These are phyloP conservation scores for Beauveria asiatica DNA, from an alignment of 2,329 filamentous ascomycete genomes.

Conservation along the genomic window DNA sequence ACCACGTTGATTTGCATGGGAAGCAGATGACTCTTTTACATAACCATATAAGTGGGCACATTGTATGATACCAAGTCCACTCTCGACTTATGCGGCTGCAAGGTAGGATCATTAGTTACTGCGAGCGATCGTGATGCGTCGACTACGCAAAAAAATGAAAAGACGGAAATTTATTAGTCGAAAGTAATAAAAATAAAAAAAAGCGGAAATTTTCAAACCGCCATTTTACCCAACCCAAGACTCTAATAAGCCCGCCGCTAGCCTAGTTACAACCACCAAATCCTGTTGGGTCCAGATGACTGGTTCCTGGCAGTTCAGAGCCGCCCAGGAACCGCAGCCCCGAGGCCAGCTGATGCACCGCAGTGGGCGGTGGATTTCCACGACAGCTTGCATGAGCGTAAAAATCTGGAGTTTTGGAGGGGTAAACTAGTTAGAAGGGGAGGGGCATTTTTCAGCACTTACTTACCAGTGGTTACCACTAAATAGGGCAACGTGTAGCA, in stretches of 20 bases:
- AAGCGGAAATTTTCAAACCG: background rate
- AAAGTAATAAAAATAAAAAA: background rate
- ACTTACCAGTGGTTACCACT: too few relatives aligned
- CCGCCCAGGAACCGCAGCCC: background rate
- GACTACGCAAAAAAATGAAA: background rate
- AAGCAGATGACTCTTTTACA: background rate
- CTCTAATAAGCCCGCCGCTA: background rate
- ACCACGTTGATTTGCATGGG: background rate
- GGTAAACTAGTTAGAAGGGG: background rate
- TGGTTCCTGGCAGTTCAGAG: background rate
- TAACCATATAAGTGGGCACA: background rate
- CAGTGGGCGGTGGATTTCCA: background rate
- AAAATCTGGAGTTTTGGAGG: background rate
- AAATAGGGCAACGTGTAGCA: background rate
- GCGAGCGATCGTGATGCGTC: constrained; percentile 3
- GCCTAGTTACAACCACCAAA: background rate
- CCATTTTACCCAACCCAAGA: constrained; percentile 8
- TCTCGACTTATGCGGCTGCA: background rate
- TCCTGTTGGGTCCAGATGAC: background rate
- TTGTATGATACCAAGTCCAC: background rate
- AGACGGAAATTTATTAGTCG: background rate
- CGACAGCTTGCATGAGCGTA: background rate
- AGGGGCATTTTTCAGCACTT: background rate
- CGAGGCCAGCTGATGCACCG: constrained; percentile 3
- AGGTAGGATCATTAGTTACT: background rate